These are phyloP conservation scores for Lupinus albus DNA, from an alignment of 306 rosid genomes.

Conservation along the genomic window DNA sequence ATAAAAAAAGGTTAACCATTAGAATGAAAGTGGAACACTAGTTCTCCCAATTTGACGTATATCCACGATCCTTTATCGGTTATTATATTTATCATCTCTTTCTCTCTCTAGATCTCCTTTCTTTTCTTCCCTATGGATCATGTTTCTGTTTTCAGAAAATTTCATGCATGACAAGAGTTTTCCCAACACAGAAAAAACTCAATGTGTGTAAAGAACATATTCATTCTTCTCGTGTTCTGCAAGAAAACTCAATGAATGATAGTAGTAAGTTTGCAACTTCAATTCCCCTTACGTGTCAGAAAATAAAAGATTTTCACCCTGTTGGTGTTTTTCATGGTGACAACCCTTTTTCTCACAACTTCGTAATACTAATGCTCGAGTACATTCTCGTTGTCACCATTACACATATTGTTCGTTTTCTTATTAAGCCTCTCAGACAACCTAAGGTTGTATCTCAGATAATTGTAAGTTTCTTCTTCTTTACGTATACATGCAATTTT, in stretches of 20 bases:
- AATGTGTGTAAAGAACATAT: slow-evolving; percentile 32
- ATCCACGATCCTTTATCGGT: slow-evolving; percentile 46
- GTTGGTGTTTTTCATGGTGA: slow-evolving; percentile 50
- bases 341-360: slow-evolving; percentile 47
- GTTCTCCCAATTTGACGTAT: slow-evolving; percentile 59
- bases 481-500: no score
- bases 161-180: slow-evolving; percentile 61
- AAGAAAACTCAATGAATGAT: not conserved
- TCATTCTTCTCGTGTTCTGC: slow-evolving; percentile 1
- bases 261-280: not conserved
- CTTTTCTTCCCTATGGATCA: not conserved
- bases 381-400: slow-evolving; percentile 36
- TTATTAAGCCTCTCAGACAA: slow-evolving; percentile 74
- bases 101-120: not conserved
- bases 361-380: slow-evolving; percentile 53
- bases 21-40: slow-evolving; percentile 30
- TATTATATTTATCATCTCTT: not conserved
- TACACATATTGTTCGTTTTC: slow-evolving; percentile 47
- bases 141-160: not conserved
- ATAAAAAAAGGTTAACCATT: slow-evolving; percentile 37
- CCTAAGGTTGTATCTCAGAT: slow-evolving; percentile 68
- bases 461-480: slow-evolving; percentile 53
- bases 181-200: slow-evolving; percentile 34
- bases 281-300: slow-evolving; percentile 22
- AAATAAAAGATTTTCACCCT: not conserved